phyloP scores from a whole-genome alignment of 495 filamentous ascomycete genomes.

The Penicillium argentinense region DNA sequence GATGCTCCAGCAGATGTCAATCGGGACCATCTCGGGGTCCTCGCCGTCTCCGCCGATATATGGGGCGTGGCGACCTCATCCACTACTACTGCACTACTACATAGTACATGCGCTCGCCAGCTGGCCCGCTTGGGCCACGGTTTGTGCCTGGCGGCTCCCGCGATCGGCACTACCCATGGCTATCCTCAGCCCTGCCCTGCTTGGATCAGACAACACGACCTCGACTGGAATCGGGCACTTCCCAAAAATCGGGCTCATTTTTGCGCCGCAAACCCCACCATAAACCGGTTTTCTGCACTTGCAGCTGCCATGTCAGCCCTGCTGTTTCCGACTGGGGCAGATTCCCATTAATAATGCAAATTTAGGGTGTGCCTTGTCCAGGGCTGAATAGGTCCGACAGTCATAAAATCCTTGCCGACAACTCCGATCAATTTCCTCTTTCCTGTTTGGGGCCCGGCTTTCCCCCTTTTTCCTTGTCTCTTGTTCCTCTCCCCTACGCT shows the following conservation, averaged over 20 bases:
- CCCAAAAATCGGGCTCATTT: background rate
- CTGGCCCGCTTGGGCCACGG: background rate
- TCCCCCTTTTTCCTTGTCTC: background rate
- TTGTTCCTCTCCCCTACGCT: conserved; percentile 3
- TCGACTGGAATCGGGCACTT: too few relatives aligned
- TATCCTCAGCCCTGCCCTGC: too few relatives aligned
- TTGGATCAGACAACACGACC: too few relatives aligned
- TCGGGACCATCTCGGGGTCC: too few relatives aligned
- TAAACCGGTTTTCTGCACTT: background rate
- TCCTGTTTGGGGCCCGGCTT: conserved; percentile 2
- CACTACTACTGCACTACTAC: background rate
- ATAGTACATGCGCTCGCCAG: background rate
- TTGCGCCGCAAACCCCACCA: too few relatives aligned
- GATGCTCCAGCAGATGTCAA: too few relatives aligned
- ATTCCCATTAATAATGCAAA: background rate
- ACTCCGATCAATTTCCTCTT: conserved; percentile 3
- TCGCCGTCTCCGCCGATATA: too few relatives aligned
- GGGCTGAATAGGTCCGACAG: conserved; percentile 10
- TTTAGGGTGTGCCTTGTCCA: background rate
- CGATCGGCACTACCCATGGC: background rate
- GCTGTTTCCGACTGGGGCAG: background rate
- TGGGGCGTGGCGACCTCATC: background rate
- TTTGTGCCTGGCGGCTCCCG: background rate
- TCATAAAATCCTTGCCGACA: conserved; percentile 2
- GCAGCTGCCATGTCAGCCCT: too few relatives aligned